Percentiles rank a stretch among this genome's conserved stretches.
phyloP scores from a whole-genome alignment of 208 protist species.

The Acanthamoeba healyi region DNA sequence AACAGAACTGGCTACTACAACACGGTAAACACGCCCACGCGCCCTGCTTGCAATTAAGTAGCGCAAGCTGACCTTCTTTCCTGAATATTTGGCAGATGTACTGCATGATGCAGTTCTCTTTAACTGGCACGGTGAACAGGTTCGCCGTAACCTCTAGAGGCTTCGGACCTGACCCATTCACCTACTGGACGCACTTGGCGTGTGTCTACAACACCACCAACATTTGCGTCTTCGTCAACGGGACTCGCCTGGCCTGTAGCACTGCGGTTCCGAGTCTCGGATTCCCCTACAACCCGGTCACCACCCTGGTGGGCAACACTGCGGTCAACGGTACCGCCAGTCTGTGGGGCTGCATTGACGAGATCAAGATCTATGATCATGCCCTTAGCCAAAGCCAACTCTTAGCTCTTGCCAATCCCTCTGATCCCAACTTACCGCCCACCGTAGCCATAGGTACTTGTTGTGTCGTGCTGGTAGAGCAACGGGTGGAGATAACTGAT shows the following conservation, averaged over 20 bases:
- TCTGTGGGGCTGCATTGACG: slow-evolving; percentile 52
- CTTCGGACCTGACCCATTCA: slow-evolving; percentile 14
- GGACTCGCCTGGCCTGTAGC: background rate
- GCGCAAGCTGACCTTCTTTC: background rate
- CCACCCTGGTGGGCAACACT: slow-evolving; percentile 22
- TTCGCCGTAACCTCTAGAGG: background rate
- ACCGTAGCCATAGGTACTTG: background rate
- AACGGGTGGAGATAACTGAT: too few species aligned
- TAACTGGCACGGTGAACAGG: background rate
- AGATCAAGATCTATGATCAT: slow-evolving; percentile 56
- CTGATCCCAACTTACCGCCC: background rate
- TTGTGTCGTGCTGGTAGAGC: too few species aligned
- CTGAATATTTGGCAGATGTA: background rate
- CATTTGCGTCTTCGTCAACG: slow-evolving; percentile 39
- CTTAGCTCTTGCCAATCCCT: background rate
- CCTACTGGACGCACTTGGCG: slow-evolving; percentile 39
- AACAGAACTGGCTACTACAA: slow-evolving; percentile 59
- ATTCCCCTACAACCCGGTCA: slow-evolving; percentile 52
- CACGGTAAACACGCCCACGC: background rate
- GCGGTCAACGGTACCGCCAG: background rate
- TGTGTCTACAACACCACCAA: slow-evolving; percentile 53
- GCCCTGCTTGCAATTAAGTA: too few species aligned
- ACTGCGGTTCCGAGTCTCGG: background rate
- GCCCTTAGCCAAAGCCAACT: background rate
- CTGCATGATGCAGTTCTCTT: slow-evolving; percentile 62